Evolutionary conservation across 164 flowering plant species (phyloP).

Genomic region (Umbilicus rupestris): DNA sequence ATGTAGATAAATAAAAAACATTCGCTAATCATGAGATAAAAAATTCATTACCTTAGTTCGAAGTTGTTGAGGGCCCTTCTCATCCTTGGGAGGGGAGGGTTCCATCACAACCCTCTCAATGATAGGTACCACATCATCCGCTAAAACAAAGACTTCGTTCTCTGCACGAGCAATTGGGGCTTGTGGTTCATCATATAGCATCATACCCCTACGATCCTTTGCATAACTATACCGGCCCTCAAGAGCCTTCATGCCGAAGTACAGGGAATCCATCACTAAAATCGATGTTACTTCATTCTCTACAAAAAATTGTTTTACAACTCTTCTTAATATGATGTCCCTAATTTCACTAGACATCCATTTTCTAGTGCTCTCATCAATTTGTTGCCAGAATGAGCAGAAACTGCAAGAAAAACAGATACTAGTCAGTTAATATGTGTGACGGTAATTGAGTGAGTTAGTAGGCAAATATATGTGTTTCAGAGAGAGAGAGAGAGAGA

Average conservation of each 20-base stretch:
- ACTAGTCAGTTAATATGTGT: neutral
- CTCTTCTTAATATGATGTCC: slow-evolving; percentile 68
- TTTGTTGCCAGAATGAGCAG: slow-evolving; percentile 76
- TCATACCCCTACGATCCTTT: slow-evolving; percentile 33
- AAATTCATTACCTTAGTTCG: slow-evolving; percentile 60
- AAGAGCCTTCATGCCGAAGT: slow-evolving; percentile 89
- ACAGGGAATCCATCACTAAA: slow-evolving; percentile 96
- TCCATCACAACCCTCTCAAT: slow-evolving; percentile 81
- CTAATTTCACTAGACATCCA: slow-evolving; percentile 76
- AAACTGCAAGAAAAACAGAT: slow-evolving; percentile 44
- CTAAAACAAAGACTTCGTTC: slow-evolving; percentile 74
- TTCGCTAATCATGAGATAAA: neutral
- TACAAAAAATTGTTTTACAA: slow-evolving; percentile 81
- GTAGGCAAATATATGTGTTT: neutral
- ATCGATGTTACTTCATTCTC: slow-evolving; percentile 97
- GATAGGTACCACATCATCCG: slow-evolving; percentile 70
- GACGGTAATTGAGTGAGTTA: neutral
- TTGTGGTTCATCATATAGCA: slow-evolving; percentile 54
- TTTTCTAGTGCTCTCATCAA: slow-evolving; percentile 61
- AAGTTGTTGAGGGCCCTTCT: slow-evolving; percentile 79
- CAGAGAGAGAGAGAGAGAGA: neutral
- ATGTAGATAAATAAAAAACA: no score
- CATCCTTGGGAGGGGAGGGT: slow-evolving; percentile 90
- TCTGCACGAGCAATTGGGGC: slow-evolving; percentile 68
- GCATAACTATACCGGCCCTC: slow-evolving; percentile 52